phyloP scores from a whole-genome alignment of 805 yeast genomes.

The Starmerella davenportii region DNA sequence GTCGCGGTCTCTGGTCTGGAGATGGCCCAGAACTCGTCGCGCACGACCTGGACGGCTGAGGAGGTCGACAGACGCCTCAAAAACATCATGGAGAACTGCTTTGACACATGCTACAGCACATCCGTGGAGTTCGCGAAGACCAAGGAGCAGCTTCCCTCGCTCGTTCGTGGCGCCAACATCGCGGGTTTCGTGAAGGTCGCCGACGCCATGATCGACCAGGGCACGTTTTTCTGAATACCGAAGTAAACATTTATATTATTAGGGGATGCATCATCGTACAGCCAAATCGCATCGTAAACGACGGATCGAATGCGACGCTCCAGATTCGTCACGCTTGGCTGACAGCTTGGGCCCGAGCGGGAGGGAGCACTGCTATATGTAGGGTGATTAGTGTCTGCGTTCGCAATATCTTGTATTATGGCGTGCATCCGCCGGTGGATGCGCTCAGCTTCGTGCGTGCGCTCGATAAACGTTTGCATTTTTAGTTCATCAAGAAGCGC shows the following conservation, averaged over 20 bases:
- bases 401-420: too few relatives aligned
- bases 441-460: too few relatives aligned
- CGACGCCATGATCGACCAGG: constrained; percentile 94
- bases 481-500: too few relatives aligned
- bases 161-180: constrained; percentile 96
- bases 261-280: neutral
- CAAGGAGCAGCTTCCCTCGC: constrained; percentile 63
- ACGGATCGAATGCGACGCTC: too few relatives aligned
- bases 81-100: constrained; percentile 83
- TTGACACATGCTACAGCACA: constrained; percentile 79
- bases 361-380: too few relatives aligned
- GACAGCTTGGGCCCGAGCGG: too few relatives aligned
- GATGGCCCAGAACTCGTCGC: constrained; percentile 98
- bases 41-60: constrained; percentile 78
- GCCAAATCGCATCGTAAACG: too few relatives aligned
- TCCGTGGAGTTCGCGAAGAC: constrained; percentile 66
- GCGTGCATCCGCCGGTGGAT: too few relatives aligned
- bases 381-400: too few relatives aligned
- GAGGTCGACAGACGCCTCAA: constrained; percentile 83
- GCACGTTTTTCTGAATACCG: constrained; percentile 33
- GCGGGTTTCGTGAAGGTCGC: constrained; percentile 98
- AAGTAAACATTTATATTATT: constrained; percentile 1
- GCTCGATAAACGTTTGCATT: too few relatives aligned
- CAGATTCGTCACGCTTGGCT: too few relatives aligned
- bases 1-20: constrained; percentile 96